Evolutionary conservation across 495 filamentous ascomycete species (phyloP).

Genomic region (Trypethelium eluteriae): DNA sequence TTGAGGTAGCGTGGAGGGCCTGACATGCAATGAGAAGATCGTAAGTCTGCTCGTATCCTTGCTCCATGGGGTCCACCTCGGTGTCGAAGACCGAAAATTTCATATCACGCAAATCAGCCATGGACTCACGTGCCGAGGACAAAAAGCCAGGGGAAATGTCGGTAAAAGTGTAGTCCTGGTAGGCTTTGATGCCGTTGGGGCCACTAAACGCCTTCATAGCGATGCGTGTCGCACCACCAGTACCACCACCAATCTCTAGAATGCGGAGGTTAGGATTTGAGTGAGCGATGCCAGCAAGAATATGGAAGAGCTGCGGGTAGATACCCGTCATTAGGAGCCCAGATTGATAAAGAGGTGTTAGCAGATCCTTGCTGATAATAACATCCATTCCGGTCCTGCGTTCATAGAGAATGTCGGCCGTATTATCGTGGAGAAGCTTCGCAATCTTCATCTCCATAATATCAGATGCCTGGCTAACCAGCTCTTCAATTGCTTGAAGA

Average conservation of each 20-base stretch:
- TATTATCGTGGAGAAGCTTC: not conserved
- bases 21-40: slow-evolving; percentile 23
- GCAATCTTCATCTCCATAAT: not conserved
- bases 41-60: slow-evolving; percentile 23
- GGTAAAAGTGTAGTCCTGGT: slow-evolving; percentile 18
- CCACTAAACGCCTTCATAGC: slow-evolving; percentile 10
- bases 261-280: slow-evolving; percentile 16
- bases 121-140: slow-evolving; percentile 5
- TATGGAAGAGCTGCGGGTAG: slow-evolving; percentile 8
- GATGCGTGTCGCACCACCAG: slow-evolving; percentile 17
- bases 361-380: not conserved
- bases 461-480: not conserved
- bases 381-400: not conserved
- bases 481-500: not conserved
- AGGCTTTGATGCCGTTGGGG: too few relatives aligned
- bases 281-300: slow-evolving; percentile 15
- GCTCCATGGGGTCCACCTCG: slow-evolving; percentile 21
- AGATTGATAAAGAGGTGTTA: not conserved
- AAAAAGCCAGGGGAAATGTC: slow-evolving; percentile 24
- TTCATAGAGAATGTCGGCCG: not conserved
- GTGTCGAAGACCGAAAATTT: slow-evolving; percentile 20
- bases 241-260: slow-evolving; percentile 27
- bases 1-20: slow-evolving; percentile 21
- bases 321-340: not conserved
- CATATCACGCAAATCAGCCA: slow-evolving; percentile 13